Conservation (phyloP, 139 green algal genomes). For the Nannochloris sp. region DNA sequence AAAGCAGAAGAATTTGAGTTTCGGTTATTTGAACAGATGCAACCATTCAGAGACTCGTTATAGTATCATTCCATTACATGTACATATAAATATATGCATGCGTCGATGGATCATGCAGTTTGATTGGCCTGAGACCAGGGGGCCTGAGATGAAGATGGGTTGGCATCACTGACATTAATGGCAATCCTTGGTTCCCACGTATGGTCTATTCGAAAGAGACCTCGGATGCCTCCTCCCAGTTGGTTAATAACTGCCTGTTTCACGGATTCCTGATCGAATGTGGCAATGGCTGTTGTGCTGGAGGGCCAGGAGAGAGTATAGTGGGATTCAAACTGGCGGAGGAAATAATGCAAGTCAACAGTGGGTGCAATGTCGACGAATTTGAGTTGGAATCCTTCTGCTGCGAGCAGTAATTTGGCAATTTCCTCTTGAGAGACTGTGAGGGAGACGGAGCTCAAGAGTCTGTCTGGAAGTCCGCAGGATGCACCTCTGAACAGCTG, state of each 20-base stretch:
- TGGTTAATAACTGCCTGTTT: constrained; percentile 18
- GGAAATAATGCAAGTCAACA: constrained; percentile 31
- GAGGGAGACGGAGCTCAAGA: constrained; percentile 23
- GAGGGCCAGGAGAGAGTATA: constrained; percentile 11
- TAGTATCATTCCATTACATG: too few species aligned
- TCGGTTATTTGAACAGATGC: too few species aligned
- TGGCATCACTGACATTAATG: too few species aligned
- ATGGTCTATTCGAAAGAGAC: constrained; percentile 33
- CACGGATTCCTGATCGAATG: constrained; percentile 19
- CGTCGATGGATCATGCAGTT: too few species aligned
- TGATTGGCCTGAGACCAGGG: too few species aligned
- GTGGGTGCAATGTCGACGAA: constrained; percentile 35
- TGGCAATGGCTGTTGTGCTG: constrained; percentile 7
- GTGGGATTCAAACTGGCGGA: constrained; percentile 34
- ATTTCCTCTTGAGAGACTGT: constrained; percentile 26
- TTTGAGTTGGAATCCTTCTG: constrained; percentile 16
- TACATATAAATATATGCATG: too few species aligned
- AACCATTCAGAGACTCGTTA: too few species aligned
- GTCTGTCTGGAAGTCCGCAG: constrained; percentile 15
- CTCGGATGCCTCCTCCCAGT: constrained; percentile 42
- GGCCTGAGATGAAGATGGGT: too few species aligned
- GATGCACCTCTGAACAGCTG: constrained; percentile 38
- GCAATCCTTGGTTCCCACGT: too few species aligned
- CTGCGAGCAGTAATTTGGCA: constrained; percentile 12
- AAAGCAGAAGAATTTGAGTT: too few species aligned